Base-by-base conservation (phyloP, 148 eudicot genomes). In the Pouteria glomerata region DNA sequence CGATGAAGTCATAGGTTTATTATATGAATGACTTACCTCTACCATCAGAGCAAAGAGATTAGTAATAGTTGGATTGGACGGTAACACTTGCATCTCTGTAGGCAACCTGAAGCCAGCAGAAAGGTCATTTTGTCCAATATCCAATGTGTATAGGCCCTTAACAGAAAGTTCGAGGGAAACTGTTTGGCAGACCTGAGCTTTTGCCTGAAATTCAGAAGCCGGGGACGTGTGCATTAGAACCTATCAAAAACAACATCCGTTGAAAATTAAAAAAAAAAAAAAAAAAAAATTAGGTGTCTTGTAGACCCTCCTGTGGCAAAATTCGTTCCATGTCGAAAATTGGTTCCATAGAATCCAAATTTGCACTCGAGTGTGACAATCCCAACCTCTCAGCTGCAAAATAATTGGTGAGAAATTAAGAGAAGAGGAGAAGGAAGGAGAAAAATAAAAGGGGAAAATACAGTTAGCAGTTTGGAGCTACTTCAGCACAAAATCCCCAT, bases 51-150 rank as follows among this genome's bases (percentile, higher is more conserved):
- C 48, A 21, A 73, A 69, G 26, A 39, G 66, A 62, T 60, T 53
- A 26, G 69, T 45, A 16, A 78, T 48, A 47, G 33, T 58, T 10
- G 77, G 81, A 69, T 73, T 31, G 47, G 71, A 39, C 30, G 63
- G 42, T 29, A 19, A 16, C 16, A 68, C 69, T 53, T 73, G 62
- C 7, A 61, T 74, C 50, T 68, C 74, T 19, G 67, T 61, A 64
- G 58, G 35, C 0, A 21, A 52, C 15, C 11, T 41, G 34, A 78
- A 41, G 14, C 74, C 74, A 27, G 68, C 71, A 62, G 66, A 65
- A 68, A 78, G 63, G 55, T 78, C 81, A 56, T 78, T 78, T 45
- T 78, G 81, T 55, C 81, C 81, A 31, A 64, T n/a, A n/a, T n/a
- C n/a, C n/a, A n/a, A n/a, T n/a, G n/a, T n/a, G n/a, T n/a, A n/a